Evolutionary conservation across 768 basidiomycete species (phyloP).

Genomic region (Phanerochaete sordida): DNA sequence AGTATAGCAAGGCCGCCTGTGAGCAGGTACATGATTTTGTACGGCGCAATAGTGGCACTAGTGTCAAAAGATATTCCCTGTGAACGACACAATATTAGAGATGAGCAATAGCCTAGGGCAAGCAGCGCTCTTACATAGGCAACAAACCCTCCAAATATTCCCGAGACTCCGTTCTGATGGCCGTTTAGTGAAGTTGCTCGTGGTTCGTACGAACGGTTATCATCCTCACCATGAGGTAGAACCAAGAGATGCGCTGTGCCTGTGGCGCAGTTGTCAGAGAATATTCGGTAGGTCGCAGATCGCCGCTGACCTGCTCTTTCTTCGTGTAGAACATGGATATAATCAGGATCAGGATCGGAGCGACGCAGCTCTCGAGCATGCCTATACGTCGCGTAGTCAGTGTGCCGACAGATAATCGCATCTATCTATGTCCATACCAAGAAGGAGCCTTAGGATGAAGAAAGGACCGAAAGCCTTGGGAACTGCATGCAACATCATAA

Average conservation of each 20-base stretch:
- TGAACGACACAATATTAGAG: background rate
- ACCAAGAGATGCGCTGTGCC: conserved; percentile 61
- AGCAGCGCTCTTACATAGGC: conserved; percentile 40
- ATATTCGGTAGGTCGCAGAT: too few species aligned
- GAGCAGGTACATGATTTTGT: conserved; percentile 59
- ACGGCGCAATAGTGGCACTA: conserved; percentile 45
- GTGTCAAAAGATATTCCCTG: conserved; percentile 51
- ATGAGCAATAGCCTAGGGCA: too few species aligned
- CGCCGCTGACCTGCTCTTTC: conserved; percentile 53
- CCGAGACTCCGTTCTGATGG: conserved; percentile 35
- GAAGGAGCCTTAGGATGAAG: conserved; percentile 56
- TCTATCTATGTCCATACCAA: conserved; percentile 36
- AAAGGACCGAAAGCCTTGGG: conserved; percentile 57
- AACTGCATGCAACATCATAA: conserved; percentile 59
- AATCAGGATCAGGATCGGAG: conserved; percentile 57
- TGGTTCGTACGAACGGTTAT: background rate
- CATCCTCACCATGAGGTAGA: conserved; percentile 57
- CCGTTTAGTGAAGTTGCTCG: background rate
- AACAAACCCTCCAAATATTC: conserved; percentile 59
- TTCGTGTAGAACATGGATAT: conserved; percentile 71
- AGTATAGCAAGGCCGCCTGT: conserved; percentile 60
- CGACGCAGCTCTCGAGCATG: conserved; percentile 66
- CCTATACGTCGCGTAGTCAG: conserved; percentile 33
- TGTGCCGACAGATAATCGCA: background rate
- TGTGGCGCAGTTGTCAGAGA: too few species aligned